Evolutionary conservation across 2,329 filamentous ascomycete genomes (phyloP).

Genomic region (Penicillium sp.): DNA sequence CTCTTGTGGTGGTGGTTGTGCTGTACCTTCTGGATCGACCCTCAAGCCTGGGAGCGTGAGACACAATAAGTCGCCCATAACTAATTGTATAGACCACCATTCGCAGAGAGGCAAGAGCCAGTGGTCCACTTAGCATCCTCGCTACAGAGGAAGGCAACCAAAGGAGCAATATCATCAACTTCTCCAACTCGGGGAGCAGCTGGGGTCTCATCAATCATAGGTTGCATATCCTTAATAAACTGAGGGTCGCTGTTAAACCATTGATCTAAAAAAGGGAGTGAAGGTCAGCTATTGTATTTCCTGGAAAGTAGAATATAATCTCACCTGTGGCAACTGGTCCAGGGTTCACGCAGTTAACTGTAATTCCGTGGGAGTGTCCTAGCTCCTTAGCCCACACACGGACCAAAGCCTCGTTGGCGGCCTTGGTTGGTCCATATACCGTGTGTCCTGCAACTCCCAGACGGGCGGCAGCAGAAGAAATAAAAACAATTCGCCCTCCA

Average conservation of each 20-base stretch:
- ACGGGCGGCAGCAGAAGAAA: slow-evolving; percentile 60
- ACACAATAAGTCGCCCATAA: too few relatives aligned
- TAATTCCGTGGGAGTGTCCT: slow-evolving; percentile 50
- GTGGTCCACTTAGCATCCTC: slow-evolving; percentile 37
- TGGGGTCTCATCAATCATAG: slow-evolving; percentile 36
- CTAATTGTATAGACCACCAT: slow-evolving; percentile 31
- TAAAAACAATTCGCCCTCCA: slow-evolving; percentile 58
- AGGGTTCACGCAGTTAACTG: slow-evolving; percentile 63
- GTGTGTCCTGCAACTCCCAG: slow-evolving; percentile 52
- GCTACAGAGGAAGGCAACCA: slow-evolving; percentile 37
- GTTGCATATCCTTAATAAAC: slow-evolving; percentile 37
- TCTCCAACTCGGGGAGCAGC: slow-evolving; percentile 35
- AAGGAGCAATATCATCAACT: slow-evolving; percentile 36
- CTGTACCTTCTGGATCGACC: too few relatives aligned
- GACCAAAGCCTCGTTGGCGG: slow-evolving; percentile 63
- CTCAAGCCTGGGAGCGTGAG: too few relatives aligned
- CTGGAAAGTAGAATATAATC: neutral
- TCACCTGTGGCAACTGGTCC: slow-evolving; percentile 59
- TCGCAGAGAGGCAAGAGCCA: slow-evolving; percentile 33
- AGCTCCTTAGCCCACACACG: slow-evolving; percentile 64
- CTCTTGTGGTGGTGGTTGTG: too few relatives aligned
- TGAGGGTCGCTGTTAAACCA: slow-evolving; percentile 38
- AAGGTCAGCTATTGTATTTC: too few relatives aligned
- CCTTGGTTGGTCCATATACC: slow-evolving; percentile 63
- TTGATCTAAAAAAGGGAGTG: slow-evolving; percentile 15